phyloP scores from a whole-genome alignment of 23 red algal species.

The Gracilaria domingensis region DNA sequence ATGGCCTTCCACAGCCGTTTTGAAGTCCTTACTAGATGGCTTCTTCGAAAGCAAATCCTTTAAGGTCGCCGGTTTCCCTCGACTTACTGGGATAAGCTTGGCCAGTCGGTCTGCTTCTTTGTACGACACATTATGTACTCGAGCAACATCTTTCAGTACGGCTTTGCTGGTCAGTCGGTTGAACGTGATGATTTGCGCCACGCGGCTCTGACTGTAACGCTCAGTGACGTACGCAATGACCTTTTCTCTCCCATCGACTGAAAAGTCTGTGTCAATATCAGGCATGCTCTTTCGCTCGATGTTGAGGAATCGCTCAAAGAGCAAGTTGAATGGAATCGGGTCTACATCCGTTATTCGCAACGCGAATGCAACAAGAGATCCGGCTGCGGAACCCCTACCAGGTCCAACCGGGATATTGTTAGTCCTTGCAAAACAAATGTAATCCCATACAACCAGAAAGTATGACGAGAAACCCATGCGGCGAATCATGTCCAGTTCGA shows the following conservation, averaged over 20 bases:
- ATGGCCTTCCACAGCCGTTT: slow-evolving; percentile 38
- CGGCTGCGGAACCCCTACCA: slow-evolving; percentile 93
- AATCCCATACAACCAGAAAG: slow-evolving; percentile 98
- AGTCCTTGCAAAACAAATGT: slow-evolving; percentile 84
- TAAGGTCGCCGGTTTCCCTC: slow-evolving; percentile 87
- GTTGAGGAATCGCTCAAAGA: slow-evolving; percentile 98
- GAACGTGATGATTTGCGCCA: slow-evolving; percentile 98
- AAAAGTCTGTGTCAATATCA: slow-evolving; percentile 98
- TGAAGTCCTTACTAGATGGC: slow-evolving; percentile 67
- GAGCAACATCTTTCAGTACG: slow-evolving; percentile 90
- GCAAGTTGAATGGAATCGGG: slow-evolving; percentile 85
- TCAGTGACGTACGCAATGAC: slow-evolving; percentile 87
- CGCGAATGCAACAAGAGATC: slow-evolving; percentile 96
- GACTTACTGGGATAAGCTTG: slow-evolving; percentile 86
- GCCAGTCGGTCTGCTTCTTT: slow-evolving; percentile 87
- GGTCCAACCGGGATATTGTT: slow-evolving; percentile 90
- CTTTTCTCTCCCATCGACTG: slow-evolving; percentile 83
- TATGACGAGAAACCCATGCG: slow-evolving; percentile 92
- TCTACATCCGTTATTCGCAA: slow-evolving; percentile 94
- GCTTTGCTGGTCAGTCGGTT: slow-evolving; percentile 90
- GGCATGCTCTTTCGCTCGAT: slow-evolving; percentile 93
- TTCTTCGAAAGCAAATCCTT: slow-evolving; percentile 67
- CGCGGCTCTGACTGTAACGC: slow-evolving; percentile 83
- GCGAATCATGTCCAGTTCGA: slow-evolving; percentile 86
- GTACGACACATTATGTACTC: slow-evolving; percentile 84